phyloP scores from a whole-genome alignment of 148 eudicot genomes.

The Rhododendron williamsianum region DNA sequence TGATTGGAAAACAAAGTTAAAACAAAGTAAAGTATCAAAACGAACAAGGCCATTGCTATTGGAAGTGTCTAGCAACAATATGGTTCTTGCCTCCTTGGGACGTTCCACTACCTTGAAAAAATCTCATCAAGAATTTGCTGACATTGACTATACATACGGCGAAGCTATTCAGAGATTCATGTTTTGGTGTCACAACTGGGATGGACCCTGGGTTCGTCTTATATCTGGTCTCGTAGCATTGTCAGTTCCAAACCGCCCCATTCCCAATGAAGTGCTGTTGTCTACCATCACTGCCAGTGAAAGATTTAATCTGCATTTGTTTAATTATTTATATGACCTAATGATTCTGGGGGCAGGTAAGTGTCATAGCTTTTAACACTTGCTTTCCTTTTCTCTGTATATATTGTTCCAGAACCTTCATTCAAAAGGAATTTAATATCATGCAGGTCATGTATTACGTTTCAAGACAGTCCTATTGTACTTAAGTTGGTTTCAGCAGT shows the following conservation, averaged over 20 bases:
- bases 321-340: not conserved
- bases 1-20: too few relatives aligned
- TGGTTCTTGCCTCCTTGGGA: not conserved
- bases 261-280: not conserved
- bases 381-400: not conserved
- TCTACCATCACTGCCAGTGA: not conserved
- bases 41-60: not conserved
- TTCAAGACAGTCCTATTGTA: conserved; percentile 53
- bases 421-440: conserved; percentile 6
- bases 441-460: conserved; percentile 51
- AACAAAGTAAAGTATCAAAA: too few relatives aligned
- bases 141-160: not conserved
- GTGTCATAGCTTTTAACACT: not conserved
- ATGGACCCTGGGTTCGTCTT: not conserved
- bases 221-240: not conserved
- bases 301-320: conserved; percentile 3
- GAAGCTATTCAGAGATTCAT: not conserved
- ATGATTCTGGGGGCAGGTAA: not conserved
- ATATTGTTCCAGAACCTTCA: conserved; percentile 7
- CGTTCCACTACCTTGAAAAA: not conserved
- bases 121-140: not conserved
- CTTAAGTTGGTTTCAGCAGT: conserved; percentile 67
- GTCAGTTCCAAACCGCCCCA: not conserved
- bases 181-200: not conserved
- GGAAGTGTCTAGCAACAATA: not conserved